These are phyloP conservation scores for Geotrichum candidum DNA, from an alignment of 1,139 yeast species.

Conservation along the genomic window DNA sequence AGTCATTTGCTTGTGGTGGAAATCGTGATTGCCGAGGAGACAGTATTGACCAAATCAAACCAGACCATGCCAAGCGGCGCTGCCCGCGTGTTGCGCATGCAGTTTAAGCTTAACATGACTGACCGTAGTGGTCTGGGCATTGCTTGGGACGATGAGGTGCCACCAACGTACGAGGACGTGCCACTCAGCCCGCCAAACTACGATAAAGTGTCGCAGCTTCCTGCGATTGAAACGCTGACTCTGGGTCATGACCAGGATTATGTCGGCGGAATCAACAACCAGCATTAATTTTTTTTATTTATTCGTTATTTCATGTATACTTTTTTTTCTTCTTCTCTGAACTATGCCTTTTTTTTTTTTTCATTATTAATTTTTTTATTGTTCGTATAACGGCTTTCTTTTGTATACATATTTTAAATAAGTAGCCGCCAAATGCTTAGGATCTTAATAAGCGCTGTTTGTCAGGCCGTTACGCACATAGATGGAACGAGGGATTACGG, in stretches of 20 bases:
- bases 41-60: slow-evolving; percentile 35
- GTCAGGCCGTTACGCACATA: not conserved
- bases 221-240: slow-evolving; percentile 26
- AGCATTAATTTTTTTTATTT: not conserved
- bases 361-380: not conserved
- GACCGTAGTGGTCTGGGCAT: slow-evolving; percentile 94
- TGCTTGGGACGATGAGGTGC: slow-evolving; percentile 98
- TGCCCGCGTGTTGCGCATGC: slow-evolving; percentile 92
- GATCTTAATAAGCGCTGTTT: not conserved
- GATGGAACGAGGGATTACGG: not conserved
- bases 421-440: not conserved
- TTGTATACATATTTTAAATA: not conserved
- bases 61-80: slow-evolving; percentile 65
- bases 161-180: slow-evolving; percentile 89
- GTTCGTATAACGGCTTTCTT: not conserved
- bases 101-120: slow-evolving; percentile 70
- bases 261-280: not conserved
- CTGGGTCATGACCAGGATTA: not conserved
- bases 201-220: slow-evolving; percentile 32
- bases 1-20: slow-evolving; percentile 74
- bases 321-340: too few relatives aligned
- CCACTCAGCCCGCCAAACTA: slow-evolving; percentile 85
- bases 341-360: too few relatives aligned
- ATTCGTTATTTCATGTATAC: not conserved
- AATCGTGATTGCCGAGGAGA: slow-evolving; percentile 88